Conservation (phyloP, 306 rosid species). For the Luffa aegyptiaca region DNA sequence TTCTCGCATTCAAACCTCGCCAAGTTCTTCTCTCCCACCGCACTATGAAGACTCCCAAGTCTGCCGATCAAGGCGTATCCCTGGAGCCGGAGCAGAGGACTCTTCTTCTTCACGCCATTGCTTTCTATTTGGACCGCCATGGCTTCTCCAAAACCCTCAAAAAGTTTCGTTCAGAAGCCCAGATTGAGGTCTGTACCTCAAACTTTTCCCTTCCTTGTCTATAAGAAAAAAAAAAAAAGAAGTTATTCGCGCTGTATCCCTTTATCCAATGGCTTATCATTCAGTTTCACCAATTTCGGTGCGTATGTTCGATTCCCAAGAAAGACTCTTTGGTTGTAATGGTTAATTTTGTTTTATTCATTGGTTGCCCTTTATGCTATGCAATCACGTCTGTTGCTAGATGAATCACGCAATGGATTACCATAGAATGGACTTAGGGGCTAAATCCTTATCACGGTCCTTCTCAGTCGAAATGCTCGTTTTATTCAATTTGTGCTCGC, state of each 20-base stretch:
- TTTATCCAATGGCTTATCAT: too few species aligned
- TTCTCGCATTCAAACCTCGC: conserved; percentile 60
- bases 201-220: not conserved
- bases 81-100: conserved; percentile 21
- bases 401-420: not conserved
- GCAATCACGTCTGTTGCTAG: not conserved
- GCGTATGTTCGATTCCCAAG: not conserved
- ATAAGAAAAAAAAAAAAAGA: too few species aligned
- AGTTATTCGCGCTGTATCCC: too few species aligned
- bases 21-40: conserved; percentile 40
- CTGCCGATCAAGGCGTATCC: not conserved
- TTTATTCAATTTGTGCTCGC: not conserved
- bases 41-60: conserved; percentile 25
- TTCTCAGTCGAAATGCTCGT: not conserved
- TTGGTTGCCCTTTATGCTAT: not conserved
- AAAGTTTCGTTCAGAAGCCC: conserved; percentile 56
- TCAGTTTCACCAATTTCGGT: too few species aligned
- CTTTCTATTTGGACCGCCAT: conserved; percentile 34
- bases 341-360: not conserved
- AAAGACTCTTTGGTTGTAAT: not conserved
- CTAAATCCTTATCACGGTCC: not conserved
- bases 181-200: conserved; percentile 33
- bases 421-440: not conserved
- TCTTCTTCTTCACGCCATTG: conserved; percentile 52
- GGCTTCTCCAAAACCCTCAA: conserved; percentile 68